Base-by-base conservation (phyloP, 108 stramenopile genomes). In the Skeletonema costatum region DNA sequence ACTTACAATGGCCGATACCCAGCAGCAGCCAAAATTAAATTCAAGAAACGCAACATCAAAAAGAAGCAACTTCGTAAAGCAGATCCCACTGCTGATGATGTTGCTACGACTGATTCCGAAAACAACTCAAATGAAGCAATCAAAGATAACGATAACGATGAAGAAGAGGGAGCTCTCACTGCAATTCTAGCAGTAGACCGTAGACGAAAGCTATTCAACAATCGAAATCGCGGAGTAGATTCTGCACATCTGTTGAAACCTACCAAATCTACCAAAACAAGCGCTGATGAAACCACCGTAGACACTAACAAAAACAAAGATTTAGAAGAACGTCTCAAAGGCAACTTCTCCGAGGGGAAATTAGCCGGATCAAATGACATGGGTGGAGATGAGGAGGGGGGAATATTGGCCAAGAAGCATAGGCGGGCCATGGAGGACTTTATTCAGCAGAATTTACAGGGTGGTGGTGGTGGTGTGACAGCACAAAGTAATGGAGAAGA, bases 351-450 rank as follows among this genome's bases (percentile, higher is more conserved):
- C 36, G 75, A 32, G 50, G 83, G 82, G 2, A 80, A 64, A 59
- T 32, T 72, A 10, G 81, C 81, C 29, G 77, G 77, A 21, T 78
- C 81, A 6, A 78, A 78, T 56, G 81, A 78, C 38, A 82, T 74
- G 76, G 80, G 80, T 25, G 84, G 80, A 1, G 84, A 78, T 64
- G 81, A 75, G 0, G 81, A 75, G 39, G 85, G 80, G 3, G 85
- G 81, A 14, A 73, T 85, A 50, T 59, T 88, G 73, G 82, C 60
- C 12, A 81, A 82, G 59, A 88, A 88, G 33, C 87, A 88, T 62
- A 70, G 66, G 36, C 31, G 33, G 50, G 86, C 86, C 9, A 88
- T 88, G 81, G 85, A 85, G 50, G 85, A 85, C 13, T 85, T 73
- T 36, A 82, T 85, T 60, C 53, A 72, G 7, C 46, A 65, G 13